These are phyloP conservation scores for sweet orange (Citrus sinensis) DNA, from an alignment of 345 rosid genomes.

Conservation along the genomic window DNA sequence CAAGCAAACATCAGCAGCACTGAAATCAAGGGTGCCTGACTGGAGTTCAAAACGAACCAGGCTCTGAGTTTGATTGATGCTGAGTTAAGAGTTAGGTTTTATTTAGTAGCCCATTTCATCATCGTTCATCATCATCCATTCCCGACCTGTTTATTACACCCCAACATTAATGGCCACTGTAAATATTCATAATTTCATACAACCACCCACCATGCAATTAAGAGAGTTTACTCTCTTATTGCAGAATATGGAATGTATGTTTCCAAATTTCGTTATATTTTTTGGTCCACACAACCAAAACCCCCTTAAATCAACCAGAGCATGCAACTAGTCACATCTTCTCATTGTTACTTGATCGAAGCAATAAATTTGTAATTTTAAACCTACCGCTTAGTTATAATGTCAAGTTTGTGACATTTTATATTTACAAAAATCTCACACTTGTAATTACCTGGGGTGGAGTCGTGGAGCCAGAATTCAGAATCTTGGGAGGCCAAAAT, in stretches of 20 bases:
- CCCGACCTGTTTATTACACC: too few species aligned
- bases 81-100: neutral
- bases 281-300: neutral
- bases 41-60: neutral
- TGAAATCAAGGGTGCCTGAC: slow-evolving; percentile 8
- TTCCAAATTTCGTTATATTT: neutral
- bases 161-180: neutral
- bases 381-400: too few species aligned
- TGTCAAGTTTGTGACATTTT: too few species aligned
- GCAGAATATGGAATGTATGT: neutral
- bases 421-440: neutral
- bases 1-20: neutral
- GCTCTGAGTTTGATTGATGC: neutral
- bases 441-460: neutral
- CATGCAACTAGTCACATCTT: neutral
- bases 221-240: neutral
- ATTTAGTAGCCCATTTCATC: neutral
- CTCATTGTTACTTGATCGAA: too few species aligned
- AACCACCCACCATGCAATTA: slow-evolving; percentile 25
- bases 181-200: slow-evolving; percentile 16
- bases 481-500: neutral
- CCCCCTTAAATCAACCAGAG: neutral
- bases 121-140: neutral
- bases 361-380: too few species aligned
- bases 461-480: neutral